Evolutionary conservation across 2,329 filamentous ascomycete genomes (phyloP), one percentile per base, ranked within the genome.

Genomic region (Botrytis pseudocinerea): DNA sequence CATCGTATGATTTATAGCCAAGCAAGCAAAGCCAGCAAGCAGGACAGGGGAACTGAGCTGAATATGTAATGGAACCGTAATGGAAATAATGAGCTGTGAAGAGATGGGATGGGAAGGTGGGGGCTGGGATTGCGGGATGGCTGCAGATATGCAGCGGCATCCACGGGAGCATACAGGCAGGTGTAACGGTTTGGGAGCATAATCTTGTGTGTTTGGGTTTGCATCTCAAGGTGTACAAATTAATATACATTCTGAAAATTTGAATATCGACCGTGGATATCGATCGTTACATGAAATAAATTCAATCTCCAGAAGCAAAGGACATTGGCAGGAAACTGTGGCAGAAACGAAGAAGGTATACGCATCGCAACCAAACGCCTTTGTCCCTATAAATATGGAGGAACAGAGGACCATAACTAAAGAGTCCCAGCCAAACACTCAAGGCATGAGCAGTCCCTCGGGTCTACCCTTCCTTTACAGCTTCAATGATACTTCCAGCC

Each of bases 401-500:
- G 46, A 61, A 10, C 3, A 46, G 28, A 60, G 20, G 25, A 9
- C 22, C 40, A 68, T 22, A 32, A 32, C 22, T 40, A 6, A 25
- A 57, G 32, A 48, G 22, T 22, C 38, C 28, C 16, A 35, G n/a
- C 12, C 4, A 46, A 44, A 57, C 16, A 22, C 22, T 35, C 28
- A 46, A 48, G 42, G 14, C 32, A 42, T n/a, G 61, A 44, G 4
- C 28, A 9, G 4, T 51, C 4, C 16, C 32, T 5, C 44, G 4
- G 9, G 12, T 32, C 25, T 72, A 72, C 10, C 63, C 73, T 70
- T 78, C 83, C 77, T 88, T 90, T 42, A 89, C 83, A 1, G 86
- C 88, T 72, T 88, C 84, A 73, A 90, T 86, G 32, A 88, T 81
- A 69, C 85, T 85, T 77, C 89, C 90, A 75, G 90, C 86, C 87